These are phyloP conservation scores for Aphanomyces astaci DNA, from an alignment of 352 stramenopile species.

Conservation along the genomic window DNA sequence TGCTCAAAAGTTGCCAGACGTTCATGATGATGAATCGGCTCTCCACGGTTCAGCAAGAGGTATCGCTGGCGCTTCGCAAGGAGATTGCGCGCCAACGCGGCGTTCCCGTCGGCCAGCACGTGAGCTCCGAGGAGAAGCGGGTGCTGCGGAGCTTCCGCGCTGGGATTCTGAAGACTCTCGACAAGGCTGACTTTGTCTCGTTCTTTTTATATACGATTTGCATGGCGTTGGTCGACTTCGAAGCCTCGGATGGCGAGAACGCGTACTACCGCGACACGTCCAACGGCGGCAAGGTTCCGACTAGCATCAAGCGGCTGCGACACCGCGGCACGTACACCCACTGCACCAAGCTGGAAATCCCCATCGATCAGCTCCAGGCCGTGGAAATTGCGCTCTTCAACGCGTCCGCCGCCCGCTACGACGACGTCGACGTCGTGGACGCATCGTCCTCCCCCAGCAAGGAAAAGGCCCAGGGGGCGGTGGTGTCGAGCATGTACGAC, in stretches of 20 bases:
- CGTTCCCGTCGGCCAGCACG: neutral
- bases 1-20: conserved; percentile 21
- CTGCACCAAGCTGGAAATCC: conserved; percentile 20
- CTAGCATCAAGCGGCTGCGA: conserved; percentile 2
- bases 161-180: conserved; percentile 17
- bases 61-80: neutral
- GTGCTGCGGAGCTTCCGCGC: conserved; percentile 3
- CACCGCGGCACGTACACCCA: neutral
- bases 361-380: conserved; percentile 12
- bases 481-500: conserved; percentile 2
- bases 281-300: neutral
- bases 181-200: conserved; percentile 11
- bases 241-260: neutral
- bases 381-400: conserved; percentile 6
- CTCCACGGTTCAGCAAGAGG: conserved; percentile 7
- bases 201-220: conserved; percentile 16
- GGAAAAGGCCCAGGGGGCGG: neutral
- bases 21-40: conserved; percentile 21
- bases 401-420: neutral
- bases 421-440: neutral
- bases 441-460: neutral
- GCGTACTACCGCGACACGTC: neutral
- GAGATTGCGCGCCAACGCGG: neutral
- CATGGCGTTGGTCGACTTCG: neutral
- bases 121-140: conserved; percentile 16